A percentile compares a stretch with the other conserved stretches of the same genome.
Evolutionary conservation across 305 asterid species (phyloP).

Genomic region (Striga hermonthica): DNA sequence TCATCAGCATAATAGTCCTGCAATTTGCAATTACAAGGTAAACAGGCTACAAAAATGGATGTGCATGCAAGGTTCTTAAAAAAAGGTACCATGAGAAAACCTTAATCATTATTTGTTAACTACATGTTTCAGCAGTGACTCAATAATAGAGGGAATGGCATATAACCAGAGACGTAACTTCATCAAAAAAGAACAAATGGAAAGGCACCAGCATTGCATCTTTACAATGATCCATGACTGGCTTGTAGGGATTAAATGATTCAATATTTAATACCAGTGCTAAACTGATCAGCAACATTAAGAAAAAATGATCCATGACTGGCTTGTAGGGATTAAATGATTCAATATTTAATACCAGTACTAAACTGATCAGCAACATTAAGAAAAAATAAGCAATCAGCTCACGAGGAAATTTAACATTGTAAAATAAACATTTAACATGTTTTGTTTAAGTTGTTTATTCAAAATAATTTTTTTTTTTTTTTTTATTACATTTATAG

Average conservation of each 20-base stretch:
- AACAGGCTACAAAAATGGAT: conserved; percentile 23
- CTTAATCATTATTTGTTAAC: conserved; percentile 11
- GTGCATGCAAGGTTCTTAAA: conserved; percentile 24
- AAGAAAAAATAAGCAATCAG: neutral
- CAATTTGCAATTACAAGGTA: conserved; percentile 37
- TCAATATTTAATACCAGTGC: neutral
- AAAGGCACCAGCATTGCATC: neutral
- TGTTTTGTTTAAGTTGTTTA: neutral
- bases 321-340: neutral
- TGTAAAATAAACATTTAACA: neutral
- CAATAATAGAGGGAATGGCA: conserved; percentile 2
- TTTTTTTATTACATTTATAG: no score
- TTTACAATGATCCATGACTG: neutral
- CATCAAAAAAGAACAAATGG: no score
- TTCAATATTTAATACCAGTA: neutral
- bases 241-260: neutral
- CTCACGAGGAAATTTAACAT: neutral
- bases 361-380: conserved; percentile 3
- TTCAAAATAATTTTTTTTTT: no score
- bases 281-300: neutral
- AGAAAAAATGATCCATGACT: neutral
- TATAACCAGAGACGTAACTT: neutral
- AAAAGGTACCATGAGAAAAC: neutral
- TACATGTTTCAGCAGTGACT: conserved; percentile 19
- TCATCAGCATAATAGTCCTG: conserved; percentile 98